phyloP scores from a whole-genome alignment of 129 eudicot genomes.

The Dittrichia graveolens region DNA sequence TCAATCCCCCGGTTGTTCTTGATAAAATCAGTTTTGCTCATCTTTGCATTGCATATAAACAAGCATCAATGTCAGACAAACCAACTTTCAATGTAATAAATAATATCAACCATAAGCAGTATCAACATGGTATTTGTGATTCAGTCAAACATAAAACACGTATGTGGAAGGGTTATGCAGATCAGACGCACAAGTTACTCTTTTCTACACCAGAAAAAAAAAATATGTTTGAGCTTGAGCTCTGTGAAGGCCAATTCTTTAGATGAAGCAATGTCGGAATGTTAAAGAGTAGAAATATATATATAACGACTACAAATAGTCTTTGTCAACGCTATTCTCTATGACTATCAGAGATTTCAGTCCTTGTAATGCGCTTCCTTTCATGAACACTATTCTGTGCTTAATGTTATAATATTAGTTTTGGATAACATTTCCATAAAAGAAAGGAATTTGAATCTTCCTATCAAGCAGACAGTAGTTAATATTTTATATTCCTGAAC shows the following conservation, averaged over 20 bases:
- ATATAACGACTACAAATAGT: too few species aligned
- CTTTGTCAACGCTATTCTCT: neutral
- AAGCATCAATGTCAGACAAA: slow-evolving; percentile 40
- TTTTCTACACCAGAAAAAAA: neutral
- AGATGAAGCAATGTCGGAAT: too few species aligned
- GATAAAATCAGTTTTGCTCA: slow-evolving; percentile 92
- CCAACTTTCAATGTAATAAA: slow-evolving; percentile 16
- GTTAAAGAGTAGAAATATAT: too few species aligned
- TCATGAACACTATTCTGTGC: neutral
- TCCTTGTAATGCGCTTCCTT: slow-evolving; percentile 2
- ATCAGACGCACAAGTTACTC: neutral
- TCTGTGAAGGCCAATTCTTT: too few species aligned
- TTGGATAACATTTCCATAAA: slow-evolving; percentile 13
- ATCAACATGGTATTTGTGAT: neutral
- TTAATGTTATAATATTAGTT: slow-evolving; percentile 5
- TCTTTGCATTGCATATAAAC: slow-evolving; percentile 44
- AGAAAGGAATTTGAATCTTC: neutral
- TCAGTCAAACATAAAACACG: neutral
- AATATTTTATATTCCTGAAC: neutral
- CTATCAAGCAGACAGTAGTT: slow-evolving; percentile 1
- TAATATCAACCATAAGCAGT: slow-evolving; percentile 3
- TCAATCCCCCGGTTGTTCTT: slow-evolving; percentile 97
- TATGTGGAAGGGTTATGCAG: too few species aligned
- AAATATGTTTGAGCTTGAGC: slow-evolving; percentile 5
- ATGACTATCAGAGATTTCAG: neutral